Evolutionary conservation across 352 stramenopile genomes (phyloP), one percentile per base, ranked within the genome.

Genomic region (Aphanomyces euteiches): DNA sequence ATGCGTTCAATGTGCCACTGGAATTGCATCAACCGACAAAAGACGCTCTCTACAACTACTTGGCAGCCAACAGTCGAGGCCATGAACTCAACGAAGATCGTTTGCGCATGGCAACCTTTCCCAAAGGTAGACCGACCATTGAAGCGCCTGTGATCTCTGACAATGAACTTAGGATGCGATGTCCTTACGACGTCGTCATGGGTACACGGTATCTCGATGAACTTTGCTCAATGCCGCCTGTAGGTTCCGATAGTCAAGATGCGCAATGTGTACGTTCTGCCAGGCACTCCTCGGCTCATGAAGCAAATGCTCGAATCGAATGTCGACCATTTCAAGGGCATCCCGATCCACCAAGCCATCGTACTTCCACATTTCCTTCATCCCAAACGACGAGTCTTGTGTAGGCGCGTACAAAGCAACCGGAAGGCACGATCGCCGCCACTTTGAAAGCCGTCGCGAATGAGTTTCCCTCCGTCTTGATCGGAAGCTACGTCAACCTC

Each of bases 401-500:
- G 21, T 37, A 93, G 86, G 82, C 92, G 6, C 81, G 88, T 53
- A 93, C 85, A n/a, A 48, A 88, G 56, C 79, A 76, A 56, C 73
- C 79, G 45, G 87, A 95, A 81, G 85, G 81, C 47, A 79, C 87
- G 41, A 79, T 95, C 41, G 87, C 85, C 19, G 75, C 77, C 40
- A 56, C 76, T 41, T 76, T 95, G 65, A 87, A 78, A 39, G 80
- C 72, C 0, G 74, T 93, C 57, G 83, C 91, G 67, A 87, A 89
- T 28, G 70, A 77, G 15, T 77, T 90, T 60, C 82, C 85, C 45
- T 73, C 79, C 65, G 81, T 93, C 68, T 74, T 80, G 3, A 92
- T 95, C 41, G 87, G 87, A 21, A 93, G 87, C 78, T 95, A 95
- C 73, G 71, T 94, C 56, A 95, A 94, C 72, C 72, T 91, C 47